Conservation (phyloP, 768 basidiomycete genomes). For the Naganishia vishniacii region DNA sequence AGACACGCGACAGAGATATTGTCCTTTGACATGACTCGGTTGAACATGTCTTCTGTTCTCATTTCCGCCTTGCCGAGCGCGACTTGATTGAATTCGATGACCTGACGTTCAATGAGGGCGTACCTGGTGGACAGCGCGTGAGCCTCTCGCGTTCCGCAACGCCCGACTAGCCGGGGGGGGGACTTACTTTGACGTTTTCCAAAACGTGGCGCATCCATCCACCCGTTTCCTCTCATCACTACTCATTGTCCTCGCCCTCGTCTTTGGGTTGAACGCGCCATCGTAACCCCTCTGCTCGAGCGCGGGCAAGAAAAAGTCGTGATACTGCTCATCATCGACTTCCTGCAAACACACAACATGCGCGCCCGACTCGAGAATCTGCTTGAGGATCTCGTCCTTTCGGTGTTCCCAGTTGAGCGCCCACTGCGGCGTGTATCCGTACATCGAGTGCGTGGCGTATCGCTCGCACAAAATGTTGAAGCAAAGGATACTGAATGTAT, state of each 20-base stretch:
- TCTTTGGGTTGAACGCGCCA: constrained; percentile 85
- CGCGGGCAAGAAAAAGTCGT: constrained; percentile 77
- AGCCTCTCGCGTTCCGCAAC: background rate
- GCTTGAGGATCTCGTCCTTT: constrained; percentile 76
- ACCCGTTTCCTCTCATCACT: constrained; percentile 78
- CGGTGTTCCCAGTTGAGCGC: constrained; percentile 93
- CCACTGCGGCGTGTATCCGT: constrained; percentile 96
- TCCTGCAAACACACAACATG: constrained; percentile 87
- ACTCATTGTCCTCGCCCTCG: constrained; percentile 86
- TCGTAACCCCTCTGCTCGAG: constrained; percentile 74
- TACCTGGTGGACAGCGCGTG: constrained; percentile 57
- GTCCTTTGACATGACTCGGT: constrained; percentile 90
- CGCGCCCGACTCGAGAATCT: constrained; percentile 70
- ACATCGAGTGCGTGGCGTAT: constrained; percentile 78
- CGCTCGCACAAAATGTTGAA: constrained; percentile 94
- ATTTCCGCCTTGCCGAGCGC: constrained; percentile 82
- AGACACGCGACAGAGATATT: constrained; percentile 82
- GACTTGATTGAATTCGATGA: constrained; percentile 85
- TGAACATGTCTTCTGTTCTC: constrained; percentile 95
- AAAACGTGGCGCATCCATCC: constrained; percentile 96
- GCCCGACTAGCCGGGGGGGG: background rate
- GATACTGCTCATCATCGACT: constrained; percentile 84
- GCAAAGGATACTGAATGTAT: constrained; percentile 72
- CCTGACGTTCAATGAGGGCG: constrained; percentile 83
- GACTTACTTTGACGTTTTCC: constrained; percentile 77